phyloP scores from a whole-genome alignment of 2,329 filamentous ascomycete genomes.

The Ceratocystis lukuohia region DNA sequence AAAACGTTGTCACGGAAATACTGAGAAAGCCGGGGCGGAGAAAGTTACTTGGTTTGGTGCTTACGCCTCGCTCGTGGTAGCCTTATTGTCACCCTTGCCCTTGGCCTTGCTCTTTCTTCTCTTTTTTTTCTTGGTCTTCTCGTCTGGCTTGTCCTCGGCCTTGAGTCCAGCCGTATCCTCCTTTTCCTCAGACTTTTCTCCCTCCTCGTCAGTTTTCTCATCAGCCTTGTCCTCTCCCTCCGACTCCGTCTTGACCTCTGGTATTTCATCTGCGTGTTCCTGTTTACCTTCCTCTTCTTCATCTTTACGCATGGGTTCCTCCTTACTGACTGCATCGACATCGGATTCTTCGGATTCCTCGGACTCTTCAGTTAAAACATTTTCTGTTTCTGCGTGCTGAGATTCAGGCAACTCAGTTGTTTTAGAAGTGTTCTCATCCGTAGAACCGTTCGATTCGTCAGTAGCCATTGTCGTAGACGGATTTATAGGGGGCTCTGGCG shows the following conservation, averaged over 20 bases:
- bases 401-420: not conserved
- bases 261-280: not conserved
- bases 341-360: not conserved
- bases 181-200: not conserved
- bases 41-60: not conserved
- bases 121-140: slow-evolving; percentile 15
- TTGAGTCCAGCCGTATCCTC: slow-evolving; percentile 28
- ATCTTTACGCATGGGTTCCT: not conserved
- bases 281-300: not conserved
- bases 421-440: not conserved
- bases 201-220: not conserved
- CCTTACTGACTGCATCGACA: not conserved
- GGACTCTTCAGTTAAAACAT: not conserved
- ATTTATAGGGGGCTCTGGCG: not conserved
- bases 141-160: slow-evolving; percentile 22
- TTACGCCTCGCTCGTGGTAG: not conserved
- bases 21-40: not conserved
- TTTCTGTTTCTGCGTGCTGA: not conserved
- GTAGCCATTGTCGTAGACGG: not conserved
- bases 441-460: not conserved
- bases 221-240: not conserved
- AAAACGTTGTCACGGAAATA: not conserved
- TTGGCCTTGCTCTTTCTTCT: slow-evolving; percentile 7
- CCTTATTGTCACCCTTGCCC: slow-evolving; percentile 22
- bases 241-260: not conserved